These are phyloP conservation scores for Carex arenaria DNA, from an alignment of 202 grass and related monocot genomes.

Conservation along the genomic window DNA sequence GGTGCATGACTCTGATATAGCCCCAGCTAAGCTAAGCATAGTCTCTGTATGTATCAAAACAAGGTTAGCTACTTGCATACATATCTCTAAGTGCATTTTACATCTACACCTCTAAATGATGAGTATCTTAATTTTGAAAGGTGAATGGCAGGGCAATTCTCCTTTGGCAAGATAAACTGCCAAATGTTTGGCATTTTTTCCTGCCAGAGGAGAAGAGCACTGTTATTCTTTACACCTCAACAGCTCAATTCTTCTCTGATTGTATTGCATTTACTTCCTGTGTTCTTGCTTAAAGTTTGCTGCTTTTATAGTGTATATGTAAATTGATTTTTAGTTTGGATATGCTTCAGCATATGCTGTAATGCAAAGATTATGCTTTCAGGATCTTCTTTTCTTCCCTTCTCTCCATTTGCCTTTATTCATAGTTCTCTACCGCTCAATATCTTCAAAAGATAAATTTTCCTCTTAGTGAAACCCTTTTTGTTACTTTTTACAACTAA, in stretches of 20 bases:
- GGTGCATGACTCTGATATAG: not conserved
- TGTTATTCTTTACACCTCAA: not conserved
- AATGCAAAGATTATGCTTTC: not conserved
- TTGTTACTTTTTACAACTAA: too few species aligned
- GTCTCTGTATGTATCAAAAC: not conserved
- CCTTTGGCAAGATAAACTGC: not conserved
- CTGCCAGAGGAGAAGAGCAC: constrained; percentile 1
- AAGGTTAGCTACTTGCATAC: not conserved
- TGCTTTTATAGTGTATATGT: not conserved
- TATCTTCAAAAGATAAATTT: not conserved
- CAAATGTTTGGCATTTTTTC: not conserved
- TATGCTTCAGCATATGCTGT: not conserved
- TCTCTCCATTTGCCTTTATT: not conserved
- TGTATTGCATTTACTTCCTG: not conserved
- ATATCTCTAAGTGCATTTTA: not conserved
- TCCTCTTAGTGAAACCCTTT: too few species aligned
- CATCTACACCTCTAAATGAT: not conserved
- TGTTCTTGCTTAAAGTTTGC: not conserved
- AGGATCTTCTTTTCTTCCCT: not conserved
- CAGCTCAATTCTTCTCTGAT: not conserved
- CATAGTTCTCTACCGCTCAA: not conserved
- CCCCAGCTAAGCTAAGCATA: not conserved
- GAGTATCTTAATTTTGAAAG: not conserved
- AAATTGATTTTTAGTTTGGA: not conserved
- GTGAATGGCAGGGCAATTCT: constrained; percentile 6